These are phyloP conservation scores for Trichoderma harzianum DNA, from an alignment of 2,329 filamentous ascomycete species.

Conservation along the genomic window DNA sequence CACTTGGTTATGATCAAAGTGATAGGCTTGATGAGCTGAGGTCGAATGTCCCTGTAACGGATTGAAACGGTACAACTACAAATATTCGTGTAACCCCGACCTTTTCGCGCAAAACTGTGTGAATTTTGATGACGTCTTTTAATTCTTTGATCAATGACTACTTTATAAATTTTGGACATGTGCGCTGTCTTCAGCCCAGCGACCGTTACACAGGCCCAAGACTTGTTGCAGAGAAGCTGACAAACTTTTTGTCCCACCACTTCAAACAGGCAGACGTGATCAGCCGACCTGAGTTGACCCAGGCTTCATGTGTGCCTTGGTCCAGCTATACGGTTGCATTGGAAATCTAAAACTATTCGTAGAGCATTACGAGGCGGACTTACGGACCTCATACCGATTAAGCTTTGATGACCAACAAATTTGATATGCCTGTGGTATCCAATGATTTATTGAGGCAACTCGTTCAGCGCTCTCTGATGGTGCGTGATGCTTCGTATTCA, in stretches of 20 bases:
- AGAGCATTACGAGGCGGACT: neutral
- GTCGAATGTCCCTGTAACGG: neutral
- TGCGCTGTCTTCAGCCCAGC: neutral
- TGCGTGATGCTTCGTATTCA: neutral
- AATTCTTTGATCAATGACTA: neutral
- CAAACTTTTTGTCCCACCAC: neutral
- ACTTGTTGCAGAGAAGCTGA: neutral
- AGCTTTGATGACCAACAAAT: neutral
- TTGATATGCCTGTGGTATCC: neutral
- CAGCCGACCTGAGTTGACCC: neutral
- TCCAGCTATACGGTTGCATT: neutral
- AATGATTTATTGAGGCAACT: neutral
- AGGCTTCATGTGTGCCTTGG: neutral
- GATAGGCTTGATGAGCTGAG: neutral
- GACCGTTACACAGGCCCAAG: neutral
- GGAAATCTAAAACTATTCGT: neutral
- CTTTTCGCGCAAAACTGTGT: neutral
- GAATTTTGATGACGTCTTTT: neutral
- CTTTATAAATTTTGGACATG: neutral
- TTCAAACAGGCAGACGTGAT: neutral
- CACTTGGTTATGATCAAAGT: neutral
- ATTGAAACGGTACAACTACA: neutral
- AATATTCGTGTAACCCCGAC: neutral
- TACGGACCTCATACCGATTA: neutral
- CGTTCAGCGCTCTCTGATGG: neutral